Evolutionary conservation across 1,139 yeast species (phyloP).

Genomic region (Yamadazyma siamensis): DNA sequence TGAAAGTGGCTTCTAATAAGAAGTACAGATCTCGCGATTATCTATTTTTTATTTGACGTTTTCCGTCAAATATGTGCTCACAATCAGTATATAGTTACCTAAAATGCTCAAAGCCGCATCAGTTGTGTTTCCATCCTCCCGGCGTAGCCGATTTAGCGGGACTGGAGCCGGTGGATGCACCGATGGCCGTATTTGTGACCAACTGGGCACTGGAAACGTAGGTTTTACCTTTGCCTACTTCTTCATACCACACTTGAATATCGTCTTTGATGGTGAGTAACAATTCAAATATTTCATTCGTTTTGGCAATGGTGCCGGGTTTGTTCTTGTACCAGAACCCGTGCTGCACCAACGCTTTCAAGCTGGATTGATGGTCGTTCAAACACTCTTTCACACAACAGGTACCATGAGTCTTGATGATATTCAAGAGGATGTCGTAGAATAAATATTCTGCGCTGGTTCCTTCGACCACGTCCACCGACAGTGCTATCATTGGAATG

Average conservation of each 20-base stretch:
- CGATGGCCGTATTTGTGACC: neutral
- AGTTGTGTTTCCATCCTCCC: slow-evolving; percentile 12
- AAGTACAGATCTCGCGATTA: too few species aligned
- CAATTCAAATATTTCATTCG: slow-evolving; percentile 20
- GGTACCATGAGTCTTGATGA: slow-evolving; percentile 24
- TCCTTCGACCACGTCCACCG: slow-evolving; percentile 22
- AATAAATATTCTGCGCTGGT: slow-evolving; percentile 27
- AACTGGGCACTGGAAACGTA: slow-evolving; percentile 9
- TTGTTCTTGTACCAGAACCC: slow-evolving; percentile 25
- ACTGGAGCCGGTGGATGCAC: slow-evolving; percentile 1
- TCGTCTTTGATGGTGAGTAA: slow-evolving; percentile 13
- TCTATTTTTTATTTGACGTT: too few species aligned
- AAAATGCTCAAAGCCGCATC: too few species aligned
- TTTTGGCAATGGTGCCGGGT: slow-evolving; percentile 16
- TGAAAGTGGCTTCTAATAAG: too few species aligned
- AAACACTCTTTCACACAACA: slow-evolving; percentile 38
- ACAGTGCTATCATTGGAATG: slow-evolving; percentile 35
- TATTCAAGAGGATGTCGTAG: slow-evolving; percentile 13
- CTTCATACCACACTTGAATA: slow-evolving; percentile 22
- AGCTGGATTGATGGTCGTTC: slow-evolving; percentile 17
- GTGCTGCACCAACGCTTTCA: slow-evolving; percentile 29
- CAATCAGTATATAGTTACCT: too few species aligned
- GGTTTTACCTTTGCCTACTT: slow-evolving; percentile 20
- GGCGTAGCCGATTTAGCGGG: slow-evolving; percentile 7
- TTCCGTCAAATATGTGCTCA: too few species aligned